phyloP scores from a whole-genome alignment of 345 rosid genomes.

The Rhizophora apiculata region DNA sequence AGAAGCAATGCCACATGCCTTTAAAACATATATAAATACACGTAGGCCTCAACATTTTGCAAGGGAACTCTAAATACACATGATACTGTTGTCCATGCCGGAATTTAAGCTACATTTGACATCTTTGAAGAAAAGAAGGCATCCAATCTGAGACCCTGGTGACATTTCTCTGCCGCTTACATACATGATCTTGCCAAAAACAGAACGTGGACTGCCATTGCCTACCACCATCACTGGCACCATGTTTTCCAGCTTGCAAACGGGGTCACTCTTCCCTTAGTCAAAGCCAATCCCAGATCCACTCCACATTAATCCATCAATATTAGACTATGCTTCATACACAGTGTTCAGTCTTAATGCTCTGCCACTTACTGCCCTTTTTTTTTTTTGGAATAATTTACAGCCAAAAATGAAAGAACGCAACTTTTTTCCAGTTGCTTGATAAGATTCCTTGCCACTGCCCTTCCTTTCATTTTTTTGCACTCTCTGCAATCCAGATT shows the following conservation, averaged over 20 bases:
- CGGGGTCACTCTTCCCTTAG: not conserved
- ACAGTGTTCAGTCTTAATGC: conserved; percentile 5
- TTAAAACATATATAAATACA: no score
- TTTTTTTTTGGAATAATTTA: conserved; percentile 3
- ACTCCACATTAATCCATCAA: not conserved
- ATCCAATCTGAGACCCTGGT: conserved; percentile 11
- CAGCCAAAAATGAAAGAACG: conserved; percentile 6
- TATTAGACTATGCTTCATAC: conserved; percentile 8
- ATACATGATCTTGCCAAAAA: conserved; percentile 28
- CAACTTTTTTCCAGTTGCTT: not conserved
- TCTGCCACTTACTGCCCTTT: conserved; percentile 10
- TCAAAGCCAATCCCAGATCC: not conserved
- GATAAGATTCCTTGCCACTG: not conserved
- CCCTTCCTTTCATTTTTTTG: conserved; percentile 1
- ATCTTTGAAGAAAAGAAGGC: not conserved
- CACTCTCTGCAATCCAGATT: conserved; percentile 23
- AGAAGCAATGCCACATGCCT: no score
- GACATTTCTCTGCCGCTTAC: conserved; percentile 20
- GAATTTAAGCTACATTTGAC: conserved; percentile 6
- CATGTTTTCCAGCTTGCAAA: conserved; percentile 18
- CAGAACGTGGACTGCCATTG: not conserved
- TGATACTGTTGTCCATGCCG: not conserved
- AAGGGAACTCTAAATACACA: not conserved
- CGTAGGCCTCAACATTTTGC: not conserved
- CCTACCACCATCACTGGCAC: conserved; percentile 8